phyloP scores from a whole-genome alignment of 805 yeast species.

The Komagataella kurtzmanii region DNA sequence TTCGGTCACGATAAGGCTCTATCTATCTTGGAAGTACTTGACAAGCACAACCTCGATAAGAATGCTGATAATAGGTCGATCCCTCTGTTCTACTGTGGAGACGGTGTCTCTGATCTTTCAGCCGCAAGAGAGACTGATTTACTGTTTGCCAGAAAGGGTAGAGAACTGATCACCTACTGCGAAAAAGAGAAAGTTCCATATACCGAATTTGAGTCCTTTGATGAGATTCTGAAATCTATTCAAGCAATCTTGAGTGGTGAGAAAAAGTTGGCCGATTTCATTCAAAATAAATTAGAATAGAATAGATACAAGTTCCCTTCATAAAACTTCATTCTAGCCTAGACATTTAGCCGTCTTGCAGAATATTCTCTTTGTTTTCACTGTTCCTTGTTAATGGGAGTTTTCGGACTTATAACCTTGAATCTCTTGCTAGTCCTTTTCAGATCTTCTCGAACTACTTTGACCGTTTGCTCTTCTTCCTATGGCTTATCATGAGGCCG shows the following conservation, averaged over 20 bases:
- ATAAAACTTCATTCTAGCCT: not conserved
- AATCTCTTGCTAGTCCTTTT: not conserved
- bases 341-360: not conserved
- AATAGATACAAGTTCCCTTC: not conserved
- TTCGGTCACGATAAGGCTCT: constrained; percentile 94
- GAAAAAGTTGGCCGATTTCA: constrained; percentile 19
- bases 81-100: constrained; percentile 81
- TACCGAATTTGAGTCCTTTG: constrained; percentile 66
- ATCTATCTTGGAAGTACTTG: constrained; percentile 43
- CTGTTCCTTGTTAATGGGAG: not conserved
- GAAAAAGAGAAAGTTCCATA: constrained; percentile 69
- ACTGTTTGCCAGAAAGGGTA: constrained; percentile 85
- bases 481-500: constrained; percentile 8
- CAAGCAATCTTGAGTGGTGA: constrained; percentile 35
- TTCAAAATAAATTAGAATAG: constrained; percentile 13
- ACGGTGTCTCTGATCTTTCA: constrained; percentile 89
- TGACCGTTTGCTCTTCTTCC: not conserved
- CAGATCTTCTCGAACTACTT: not conserved
- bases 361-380: not conserved
- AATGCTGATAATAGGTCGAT: not conserved
- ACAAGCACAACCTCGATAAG: constrained; percentile 13
- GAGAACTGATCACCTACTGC: constrained; percentile 81
- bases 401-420: not conserved
- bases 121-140: constrained; percentile 94
- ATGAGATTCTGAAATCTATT: constrained; percentile 57